A percentile compares a stretch with the other conserved stretches of the same genome.
These are phyloP conservation scores for Pneumocystis carinii DNA, from an alignment of 1,139 yeast genomes.

Conservation along the genomic window DNA sequence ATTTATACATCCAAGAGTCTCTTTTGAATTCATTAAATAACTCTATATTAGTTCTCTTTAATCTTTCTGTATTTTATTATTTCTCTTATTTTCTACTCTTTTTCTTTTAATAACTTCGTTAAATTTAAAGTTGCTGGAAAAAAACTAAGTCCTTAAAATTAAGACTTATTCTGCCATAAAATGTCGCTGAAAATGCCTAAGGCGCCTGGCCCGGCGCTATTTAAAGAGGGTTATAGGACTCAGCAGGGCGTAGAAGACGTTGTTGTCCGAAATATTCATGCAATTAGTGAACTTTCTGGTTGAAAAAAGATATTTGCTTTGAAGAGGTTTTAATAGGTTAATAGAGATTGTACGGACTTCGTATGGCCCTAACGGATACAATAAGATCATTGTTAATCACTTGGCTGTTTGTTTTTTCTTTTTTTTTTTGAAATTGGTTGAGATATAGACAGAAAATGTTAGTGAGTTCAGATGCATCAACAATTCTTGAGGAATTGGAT, in stretches of 20 bases:
- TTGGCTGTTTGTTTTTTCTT: constrained; percentile 7
- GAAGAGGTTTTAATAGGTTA: constrained; percentile 38
- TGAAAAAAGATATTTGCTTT: not conserved
- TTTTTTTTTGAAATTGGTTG: constrained; percentile 15
- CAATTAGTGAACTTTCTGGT: constrained; percentile 39
- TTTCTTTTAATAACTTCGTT: not conserved
- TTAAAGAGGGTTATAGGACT: constrained; percentile 91
- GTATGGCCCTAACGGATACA: constrained; percentile 95
- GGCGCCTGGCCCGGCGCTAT: constrained; percentile 85
- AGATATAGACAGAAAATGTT: constrained; percentile 54
- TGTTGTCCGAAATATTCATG: constrained; percentile 77
- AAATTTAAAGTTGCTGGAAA: not conserved
- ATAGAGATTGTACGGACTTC: constrained; percentile 83
- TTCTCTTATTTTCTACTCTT: not conserved
- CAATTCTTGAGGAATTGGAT: constrained; percentile 83
- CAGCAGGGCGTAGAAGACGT: constrained; percentile 90
- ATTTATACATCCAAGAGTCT: constrained; percentile 22
- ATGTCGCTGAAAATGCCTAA: constrained; percentile 88
- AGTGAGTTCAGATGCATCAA: constrained; percentile 92
- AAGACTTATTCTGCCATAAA: not conserved
- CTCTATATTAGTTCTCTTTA: not conserved
- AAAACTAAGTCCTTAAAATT: not conserved
- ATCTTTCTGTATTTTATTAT: not conserved
- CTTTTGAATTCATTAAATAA: not conserved
- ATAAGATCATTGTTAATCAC: constrained; percentile 81